Evolutionary conservation across 208 protist species (phyloP), one percentile per base, ranked within the genome.

Genomic region (Leishmania tarentolae): DNA sequence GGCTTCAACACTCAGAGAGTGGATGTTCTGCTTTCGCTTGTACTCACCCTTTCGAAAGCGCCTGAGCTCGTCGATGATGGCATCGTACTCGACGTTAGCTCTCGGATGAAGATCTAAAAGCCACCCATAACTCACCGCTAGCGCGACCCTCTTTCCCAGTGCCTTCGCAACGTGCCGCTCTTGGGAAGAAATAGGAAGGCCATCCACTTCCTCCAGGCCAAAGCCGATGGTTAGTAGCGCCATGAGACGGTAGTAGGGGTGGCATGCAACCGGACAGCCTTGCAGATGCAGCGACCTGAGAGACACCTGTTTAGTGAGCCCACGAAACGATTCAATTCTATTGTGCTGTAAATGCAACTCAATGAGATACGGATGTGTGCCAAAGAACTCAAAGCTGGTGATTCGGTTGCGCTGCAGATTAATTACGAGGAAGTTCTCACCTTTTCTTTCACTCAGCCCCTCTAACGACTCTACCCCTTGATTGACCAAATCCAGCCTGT

Each of bases 201-300:
- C 91, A 75, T 97, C 92, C 17, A 97, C 90, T 0, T 59, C 76
- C 44, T 69, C 83, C 3, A 97, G 53, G n/a, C 91, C 90, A 66
- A 91, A 92, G 31, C 94, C 92, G 57, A 95, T 85, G 28, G 82
- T 87, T 52, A 94, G 70, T 5, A 96, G 84, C 15, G 83, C 86
- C 94, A 97, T 97, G 28, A 96, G 79, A 6, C 92, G 92, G 65
- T 96, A 93, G 71, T 87, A 90, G 37, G 94, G 92, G 70, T 97
- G 90, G 19, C 81, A 53, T 5, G 88, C 81, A 57, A 96, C 88
- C 4, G 93, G 92, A 57, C 93, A 95, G 19, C 92, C 94, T 17
- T 82, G 61, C 35, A 97, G 86, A 44, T 86, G 66, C 9, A 97
- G 63, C 5, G 81, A 77, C 11, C 88, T 57, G 44, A 97, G 87